These are phyloP conservation scores for Wallacemonas collosoma DNA, from an alignment of 208 protist species.

Conservation along the genomic window DNA sequence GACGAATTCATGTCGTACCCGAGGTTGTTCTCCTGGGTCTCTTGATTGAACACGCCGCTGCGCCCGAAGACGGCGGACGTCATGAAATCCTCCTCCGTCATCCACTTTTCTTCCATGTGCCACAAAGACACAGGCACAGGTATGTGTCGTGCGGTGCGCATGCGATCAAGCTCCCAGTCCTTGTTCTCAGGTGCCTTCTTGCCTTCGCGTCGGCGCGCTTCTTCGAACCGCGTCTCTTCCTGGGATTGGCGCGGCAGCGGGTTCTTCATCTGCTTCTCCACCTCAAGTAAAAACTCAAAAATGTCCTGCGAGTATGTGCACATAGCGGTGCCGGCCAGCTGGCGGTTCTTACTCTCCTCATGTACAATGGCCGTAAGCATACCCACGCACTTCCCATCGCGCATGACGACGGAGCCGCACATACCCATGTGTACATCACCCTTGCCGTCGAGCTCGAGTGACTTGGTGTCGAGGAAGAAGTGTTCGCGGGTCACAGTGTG, in stretches of 20 bases:
- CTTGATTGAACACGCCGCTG: conserved; percentile 84
- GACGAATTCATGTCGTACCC: conserved; percentile 88
- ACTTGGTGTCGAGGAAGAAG: conserved; percentile 88
- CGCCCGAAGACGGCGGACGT: conserved; percentile 78
- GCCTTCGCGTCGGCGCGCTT: conserved; percentile 54
- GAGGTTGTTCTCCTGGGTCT: conserved; percentile 82
- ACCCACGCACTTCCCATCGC: conserved; percentile 89
- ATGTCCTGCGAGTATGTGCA: conserved; percentile 86
- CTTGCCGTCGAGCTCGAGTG: conserved; percentile 67
- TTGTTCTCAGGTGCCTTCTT: conserved; percentile 25
- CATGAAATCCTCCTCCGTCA: conserved; percentile 91
- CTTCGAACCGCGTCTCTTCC: conserved; percentile 78
- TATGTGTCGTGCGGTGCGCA: conserved; percentile 83
- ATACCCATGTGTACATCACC: conserved; percentile 88
- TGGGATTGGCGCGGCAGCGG: conserved; percentile 39
- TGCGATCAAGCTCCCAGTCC: conserved; percentile 82
- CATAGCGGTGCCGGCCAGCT: conserved; percentile 89
- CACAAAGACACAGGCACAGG: conserved; percentile 81
- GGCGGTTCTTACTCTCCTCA: conserved; percentile 70
- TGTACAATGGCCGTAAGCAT: conserved; percentile 92
- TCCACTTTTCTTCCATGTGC: conserved; percentile 92
- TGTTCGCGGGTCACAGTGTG: conserved; percentile 82
- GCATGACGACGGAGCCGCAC: conserved; percentile 89
- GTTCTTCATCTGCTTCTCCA: conserved; percentile 91
- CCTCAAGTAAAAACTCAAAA: conserved; percentile 89